Conservation (phyloP, 1,284 basidiomycete species). For the Lentinus polychrous region DNA sequence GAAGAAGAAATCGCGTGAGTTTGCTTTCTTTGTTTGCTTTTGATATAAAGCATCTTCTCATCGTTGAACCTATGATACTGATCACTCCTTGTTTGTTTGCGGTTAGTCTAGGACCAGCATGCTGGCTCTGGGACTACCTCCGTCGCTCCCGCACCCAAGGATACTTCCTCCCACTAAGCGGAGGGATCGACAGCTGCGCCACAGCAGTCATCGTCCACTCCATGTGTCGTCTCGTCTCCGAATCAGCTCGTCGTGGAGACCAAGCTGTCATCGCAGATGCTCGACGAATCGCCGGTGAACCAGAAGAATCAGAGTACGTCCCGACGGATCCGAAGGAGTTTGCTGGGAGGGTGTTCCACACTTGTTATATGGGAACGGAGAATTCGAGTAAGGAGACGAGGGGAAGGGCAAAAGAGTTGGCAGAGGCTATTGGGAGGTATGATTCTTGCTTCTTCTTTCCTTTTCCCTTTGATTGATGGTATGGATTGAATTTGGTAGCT, state of each 20-base stretch:
- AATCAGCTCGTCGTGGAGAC: slow-evolving; percentile 74
- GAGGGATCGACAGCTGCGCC: slow-evolving; percentile 97
- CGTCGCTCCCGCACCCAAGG: slow-evolving; percentile 91
- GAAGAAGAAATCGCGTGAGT: slow-evolving; percentile 97
- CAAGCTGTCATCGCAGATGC: slow-evolving; percentile 88
- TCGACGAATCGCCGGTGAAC: slow-evolving; percentile 81
- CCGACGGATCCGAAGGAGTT: slow-evolving; percentile 88
- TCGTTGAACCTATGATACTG: too few species aligned
- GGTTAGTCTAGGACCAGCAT: slow-evolving; percentile 88
- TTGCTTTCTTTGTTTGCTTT: not conserved
- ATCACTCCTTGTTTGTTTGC: not conserved
- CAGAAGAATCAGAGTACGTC: slow-evolving; percentile 72
- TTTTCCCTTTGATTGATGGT: not conserved
- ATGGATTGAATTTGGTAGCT: slow-evolving; percentile 47
- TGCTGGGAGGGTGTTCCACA: slow-evolving; percentile 85
- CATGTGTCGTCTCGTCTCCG: slow-evolving; percentile 88
- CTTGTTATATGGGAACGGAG: slow-evolving; percentile 99
- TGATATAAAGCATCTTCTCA: too few species aligned
- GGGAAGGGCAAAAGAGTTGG: slow-evolving; percentile 79
- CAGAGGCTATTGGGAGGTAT: slow-evolving; percentile 84
- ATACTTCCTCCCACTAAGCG: slow-evolving; percentile 93
- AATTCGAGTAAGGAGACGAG: slow-evolving; percentile 90
- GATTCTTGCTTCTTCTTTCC: slow-evolving; percentile 10
- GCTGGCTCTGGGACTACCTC: slow-evolving; percentile 99
- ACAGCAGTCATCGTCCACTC: slow-evolving; percentile 94